Base-by-base conservation (phyloP, 1,139 yeast genomes). In the Diutina ranongensis region DNA sequence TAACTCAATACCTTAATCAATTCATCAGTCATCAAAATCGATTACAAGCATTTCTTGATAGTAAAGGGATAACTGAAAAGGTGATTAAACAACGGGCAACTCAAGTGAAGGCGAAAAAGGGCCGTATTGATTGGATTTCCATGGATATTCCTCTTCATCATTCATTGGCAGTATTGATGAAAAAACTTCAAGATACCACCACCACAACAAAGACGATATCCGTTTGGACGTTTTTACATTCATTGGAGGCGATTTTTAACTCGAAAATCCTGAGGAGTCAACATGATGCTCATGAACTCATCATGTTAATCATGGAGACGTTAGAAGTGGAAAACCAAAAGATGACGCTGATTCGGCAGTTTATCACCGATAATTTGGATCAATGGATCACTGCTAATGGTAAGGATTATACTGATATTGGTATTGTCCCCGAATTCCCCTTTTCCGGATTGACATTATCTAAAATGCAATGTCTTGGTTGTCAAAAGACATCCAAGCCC, bases 241-340 rank as follows among this genome's bases (percentile, higher is more conserved):
- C 78, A 12, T 63, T 89, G 48, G 97, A 89, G 57, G 62, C 62
- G n/a, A 80, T 84, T n/a, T 84, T 82, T 63, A 74, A 79, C 49
- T 81, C 89, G 5, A 78, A 77, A 53, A 81, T 92, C 31, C 81
- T 95, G 2, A 67, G 88, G 32, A 76, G 78, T 40, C 98, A 92
- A 62, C 95, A 89, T 55, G 97, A 89, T 64, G 96, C 97, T 0
- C 97, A 92, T 54, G 98, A 92, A 57, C 70, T 92, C 50, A 74
- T 92, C 31, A 95, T 86, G 57, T 62, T 86, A 47, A 71, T 89
- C 34, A 66, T 88, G 42, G 95, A 89, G 56, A 82, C 94, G 0
- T 66, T 89, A 47, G 82, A 83, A 48, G 74, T 71, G 49, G 97
- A 89, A 57, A 72, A 76, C 53, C 62, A 58, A 35, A 72, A 65